A percentile compares a stretch with the other conserved stretches of the same genome.
Conservation (phyloP, 305 asterid species). For the Striga hermonthica region DNA sequence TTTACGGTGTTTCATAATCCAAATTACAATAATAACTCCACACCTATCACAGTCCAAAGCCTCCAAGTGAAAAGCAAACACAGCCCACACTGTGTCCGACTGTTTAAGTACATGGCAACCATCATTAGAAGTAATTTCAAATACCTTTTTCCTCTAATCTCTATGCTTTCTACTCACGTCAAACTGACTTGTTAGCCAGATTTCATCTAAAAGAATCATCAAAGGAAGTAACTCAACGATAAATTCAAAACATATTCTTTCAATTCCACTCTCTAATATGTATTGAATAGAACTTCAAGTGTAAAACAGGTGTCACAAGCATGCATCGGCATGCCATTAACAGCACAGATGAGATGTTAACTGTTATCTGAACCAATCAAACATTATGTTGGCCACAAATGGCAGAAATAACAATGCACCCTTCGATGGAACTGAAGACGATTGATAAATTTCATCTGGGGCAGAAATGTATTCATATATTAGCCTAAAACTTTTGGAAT, state of each 20-base stretch:
- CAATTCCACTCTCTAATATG: background rate
- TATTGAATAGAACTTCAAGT: constrained; percentile 7
- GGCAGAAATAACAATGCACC: too few relatives aligned
- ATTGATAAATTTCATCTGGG: background rate
- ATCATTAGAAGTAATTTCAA: background rate
- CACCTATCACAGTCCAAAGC: background rate
- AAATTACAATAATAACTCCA: too few relatives aligned
- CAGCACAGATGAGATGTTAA: too few relatives aligned
- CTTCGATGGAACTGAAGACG: background rate
- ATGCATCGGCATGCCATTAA: constrained; percentile 2
- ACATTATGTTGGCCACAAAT: too few relatives aligned
- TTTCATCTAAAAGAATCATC: background rate
- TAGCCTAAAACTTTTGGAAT: background rate
- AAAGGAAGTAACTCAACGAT: background rate
- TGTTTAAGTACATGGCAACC: background rate
- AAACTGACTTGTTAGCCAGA: background rate
- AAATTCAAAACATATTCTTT: constrained; percentile 13
- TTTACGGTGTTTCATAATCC: too few relatives aligned
- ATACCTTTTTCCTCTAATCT: constrained; percentile 1
- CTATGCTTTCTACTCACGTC: constrained; percentile 5
- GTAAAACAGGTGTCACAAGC: background rate
- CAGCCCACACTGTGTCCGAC: constrained; percentile 7
- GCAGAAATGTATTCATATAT: background rate
- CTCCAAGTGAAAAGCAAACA: background rate
- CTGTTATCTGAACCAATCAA: too few relatives aligned